Evolutionary conservation across 2,329 filamentous ascomycete species (phyloP), one percentile per base, ranked within the genome.

Genomic region (Trichoderma gracile): DNA sequence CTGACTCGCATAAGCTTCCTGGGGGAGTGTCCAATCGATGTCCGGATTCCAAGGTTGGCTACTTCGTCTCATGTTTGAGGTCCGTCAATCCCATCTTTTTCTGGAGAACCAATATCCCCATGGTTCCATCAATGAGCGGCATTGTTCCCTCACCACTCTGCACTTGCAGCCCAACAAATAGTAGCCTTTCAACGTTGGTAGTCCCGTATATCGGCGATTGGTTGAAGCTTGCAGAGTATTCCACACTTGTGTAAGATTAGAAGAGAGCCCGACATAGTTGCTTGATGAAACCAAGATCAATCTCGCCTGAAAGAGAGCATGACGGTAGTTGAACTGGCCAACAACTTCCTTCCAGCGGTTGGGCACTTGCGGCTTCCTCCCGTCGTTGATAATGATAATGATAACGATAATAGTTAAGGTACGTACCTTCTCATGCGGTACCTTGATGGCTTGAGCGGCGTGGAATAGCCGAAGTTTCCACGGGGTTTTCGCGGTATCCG

Each of bases 81-180:
- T 1, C 5, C 17, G 43, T 1, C 2, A n/a, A n/a, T n/a, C n/a
- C n/a, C n/a, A n/a, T n/a, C n/a, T n/a, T n/a, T n/a, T n/a, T n/a
- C n/a, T n/a, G n/a, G n/a, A n/a, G 15, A 40, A 40, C 14, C 12
- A n/a, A 15, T 0, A 25, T 27, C 23, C 17, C n/a, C 12, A 25
- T 21, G 3, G 15, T 27, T 33, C 21, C 45, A 17, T 27, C n/a
- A 25, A 19, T 42, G 1, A 23, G 14, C 33, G 33, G 33, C 15
- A 21, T 42, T 25, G 30, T 49, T 40, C 30, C 27, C 56, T 27
- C 30, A 49, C 15, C 21, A 4, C 23, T n/a, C 27, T 38, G 46
- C 57, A 60, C 46, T 52, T 50, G 23, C 23, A 42, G 47, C 33
- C 38, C 46, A n/a, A n/a, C 47, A 21, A 19, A 60, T 30, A 23